phyloP scores from a whole-genome alignment of 2,329 filamentous ascomycete species.

The Fusarium ambrosium region DNA sequence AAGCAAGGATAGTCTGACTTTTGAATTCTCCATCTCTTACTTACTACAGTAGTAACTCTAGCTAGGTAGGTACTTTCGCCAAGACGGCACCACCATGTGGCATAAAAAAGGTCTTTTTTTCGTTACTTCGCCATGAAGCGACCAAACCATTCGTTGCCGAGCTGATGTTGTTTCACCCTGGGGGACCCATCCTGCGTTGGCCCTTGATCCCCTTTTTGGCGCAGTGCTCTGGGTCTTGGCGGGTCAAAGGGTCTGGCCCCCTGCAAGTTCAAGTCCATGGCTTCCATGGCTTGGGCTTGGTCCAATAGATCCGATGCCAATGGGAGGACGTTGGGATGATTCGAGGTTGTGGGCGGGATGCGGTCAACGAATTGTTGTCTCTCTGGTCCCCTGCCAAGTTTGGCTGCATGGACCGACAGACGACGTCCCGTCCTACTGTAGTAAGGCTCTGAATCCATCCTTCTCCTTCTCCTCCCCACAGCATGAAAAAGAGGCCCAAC shows the following conservation, averaged over 20 bases:
- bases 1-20: background rate
- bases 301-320: conserved; percentile 1
- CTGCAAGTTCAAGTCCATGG: background rate
- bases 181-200: background rate
- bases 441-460: background rate
- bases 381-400: background rate
- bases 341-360: background rate
- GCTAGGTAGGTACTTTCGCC: background rate
- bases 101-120: background rate
- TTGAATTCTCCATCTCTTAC: background rate
- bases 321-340: conserved; percentile 1
- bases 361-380: background rate
- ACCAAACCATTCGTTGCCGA: background rate
- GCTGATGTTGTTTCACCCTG: conserved; percentile 2
- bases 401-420: background rate
- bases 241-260: background rate
- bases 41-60: background rate
- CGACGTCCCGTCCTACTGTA: background rate
- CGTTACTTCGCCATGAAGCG: background rate
- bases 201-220: background rate
- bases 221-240: background rate
- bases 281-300: background rate
- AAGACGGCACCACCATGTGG: conserved; percentile 16
- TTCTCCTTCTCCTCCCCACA: background rate
- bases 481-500: background rate